Evolutionary conservation across 768 basidiomycete genomes (phyloP).

Genomic region (Pisolithus albus): DNA sequence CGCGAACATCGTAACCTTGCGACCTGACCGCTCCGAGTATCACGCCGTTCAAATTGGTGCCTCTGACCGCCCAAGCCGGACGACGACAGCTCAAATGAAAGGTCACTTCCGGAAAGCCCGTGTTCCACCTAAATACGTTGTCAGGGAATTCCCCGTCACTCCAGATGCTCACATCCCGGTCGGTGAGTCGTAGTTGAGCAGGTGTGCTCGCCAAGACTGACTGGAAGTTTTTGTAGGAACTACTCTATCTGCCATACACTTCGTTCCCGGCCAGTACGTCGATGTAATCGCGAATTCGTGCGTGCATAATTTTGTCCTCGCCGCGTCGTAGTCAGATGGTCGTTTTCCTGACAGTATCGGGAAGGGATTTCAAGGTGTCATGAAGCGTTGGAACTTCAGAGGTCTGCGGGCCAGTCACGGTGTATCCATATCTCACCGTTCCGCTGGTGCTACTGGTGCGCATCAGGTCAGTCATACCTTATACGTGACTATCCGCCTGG

Average conservation of each 20-base stretch:
- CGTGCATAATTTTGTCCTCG: conserved; percentile 27
- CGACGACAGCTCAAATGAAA: conserved; percentile 69
- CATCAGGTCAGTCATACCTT: conserved; percentile 62
- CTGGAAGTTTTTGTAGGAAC: conserved; percentile 50
- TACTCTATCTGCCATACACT: conserved; percentile 84
- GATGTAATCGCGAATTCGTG: conserved; percentile 90
- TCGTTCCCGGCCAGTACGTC: conserved; percentile 94
- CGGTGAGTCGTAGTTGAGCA: conserved; percentile 46
- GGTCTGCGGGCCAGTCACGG: conserved; percentile 93
- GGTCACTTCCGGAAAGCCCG: conserved; percentile 86
- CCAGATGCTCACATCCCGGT: conserved; percentile 85
- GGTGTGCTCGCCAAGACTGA: not conserved
- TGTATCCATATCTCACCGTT: conserved; percentile 91
- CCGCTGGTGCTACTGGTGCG: conserved; percentile 87
- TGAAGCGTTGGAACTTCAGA: conserved; percentile 94
- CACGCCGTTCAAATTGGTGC: conserved; percentile 94
- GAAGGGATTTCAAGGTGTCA: conserved; percentile 93
- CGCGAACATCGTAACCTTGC: conserved; percentile 60
- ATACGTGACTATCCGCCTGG: not conserved
- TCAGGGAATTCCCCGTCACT: conserved; percentile 86
- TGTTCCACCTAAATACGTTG: conserved; percentile 73
- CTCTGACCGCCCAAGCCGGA: conserved; percentile 64
- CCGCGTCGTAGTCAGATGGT: conserved; percentile 4
- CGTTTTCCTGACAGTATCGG: conserved; percentile 60
- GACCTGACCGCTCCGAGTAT: conserved; percentile 64